Percentiles rank a stretch among this genome's conserved stretches.
phyloP scores from a whole-genome alignment of 2,329 filamentous ascomycete species.

The Clonostachys sp. region DNA sequence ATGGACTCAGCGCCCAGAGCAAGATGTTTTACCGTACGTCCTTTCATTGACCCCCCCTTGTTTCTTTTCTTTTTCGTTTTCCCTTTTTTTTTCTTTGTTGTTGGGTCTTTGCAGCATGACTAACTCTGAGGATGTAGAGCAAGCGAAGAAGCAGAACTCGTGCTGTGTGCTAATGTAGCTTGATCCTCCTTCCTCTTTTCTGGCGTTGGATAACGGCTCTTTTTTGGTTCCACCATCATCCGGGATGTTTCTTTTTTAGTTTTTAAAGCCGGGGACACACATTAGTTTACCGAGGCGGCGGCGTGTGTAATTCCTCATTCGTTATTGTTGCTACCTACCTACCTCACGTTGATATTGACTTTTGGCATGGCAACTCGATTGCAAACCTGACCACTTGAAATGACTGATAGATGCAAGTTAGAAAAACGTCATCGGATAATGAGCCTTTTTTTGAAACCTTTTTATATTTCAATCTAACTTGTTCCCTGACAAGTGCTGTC shows the following conservation, averaged over 20 bases:
- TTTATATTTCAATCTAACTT: no score
- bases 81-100: no score
- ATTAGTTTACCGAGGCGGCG: slow-evolving; percentile 6
- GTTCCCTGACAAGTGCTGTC: no score
- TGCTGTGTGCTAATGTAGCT: slow-evolving; percentile 67
- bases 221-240: slow-evolving; percentile 12
- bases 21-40: slow-evolving; percentile 90
- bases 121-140: slow-evolving; percentile 25
- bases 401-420: no score
- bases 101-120: no score
- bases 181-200: no score
- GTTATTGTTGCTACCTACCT: background rate
- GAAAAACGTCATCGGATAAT: no score
- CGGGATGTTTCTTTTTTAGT: slow-evolving; percentile 16
- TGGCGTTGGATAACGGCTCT: background rate
- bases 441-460: no score
- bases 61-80: no score
- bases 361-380: no score
- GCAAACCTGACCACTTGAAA: no score
- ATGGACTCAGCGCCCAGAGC: slow-evolving; percentile 83
- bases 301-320: background rate
- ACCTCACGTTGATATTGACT: background rate
- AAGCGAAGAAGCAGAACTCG: slow-evolving; percentile 78
- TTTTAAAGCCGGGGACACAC: slow-evolving; percentile 14
- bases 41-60: background rate